Percentiles rank a stretch among this genome's conserved stretches.
Evolutionary conservation across 2,329 filamentous ascomycete genomes (phyloP).

Genomic region (Fusarium sarcochroum): DNA sequence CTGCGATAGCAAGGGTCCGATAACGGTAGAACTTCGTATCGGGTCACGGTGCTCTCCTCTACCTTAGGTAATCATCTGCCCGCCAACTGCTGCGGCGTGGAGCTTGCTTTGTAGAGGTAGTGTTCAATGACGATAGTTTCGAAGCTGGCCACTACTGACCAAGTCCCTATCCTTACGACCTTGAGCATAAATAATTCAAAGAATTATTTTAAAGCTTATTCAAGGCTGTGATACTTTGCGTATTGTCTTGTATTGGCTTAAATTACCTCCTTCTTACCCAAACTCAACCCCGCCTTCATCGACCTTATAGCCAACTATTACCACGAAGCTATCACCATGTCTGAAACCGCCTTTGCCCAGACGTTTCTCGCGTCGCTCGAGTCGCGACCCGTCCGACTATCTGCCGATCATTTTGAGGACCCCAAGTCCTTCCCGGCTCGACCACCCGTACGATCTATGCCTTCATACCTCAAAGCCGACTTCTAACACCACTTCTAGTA

Average conservation of each 20-base stretch:
- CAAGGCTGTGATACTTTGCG: too few species aligned
- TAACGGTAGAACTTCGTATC: slow-evolving; percentile 55
- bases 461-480: neutral
- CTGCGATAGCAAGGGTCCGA: slow-evolving; percentile 48
- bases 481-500: slow-evolving; percentile 63
- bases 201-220: neutral
- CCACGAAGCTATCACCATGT: slow-evolving; percentile 65
- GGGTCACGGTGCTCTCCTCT: accelerated
- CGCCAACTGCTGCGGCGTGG: slow-evolving; percentile 15
- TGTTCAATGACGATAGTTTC: slow-evolving; percentile 40
- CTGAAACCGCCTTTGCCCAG: slow-evolving; percentile 88
- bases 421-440: slow-evolving; percentile 82
- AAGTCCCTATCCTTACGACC: neutral
- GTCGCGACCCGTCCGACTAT: slow-evolving; percentile 82
- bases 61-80: slow-evolving; percentile 45
- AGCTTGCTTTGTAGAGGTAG: slow-evolving; percentile 28
- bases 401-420: slow-evolving; percentile 92
- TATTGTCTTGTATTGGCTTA: neutral
- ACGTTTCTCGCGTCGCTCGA: slow-evolving; percentile 86
- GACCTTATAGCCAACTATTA: slow-evolving; percentile 15
- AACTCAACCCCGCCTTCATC: slow-evolving; percentile 44
- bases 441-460: slow-evolving; percentile 72
- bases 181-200: neutral
- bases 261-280: neutral
- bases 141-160: slow-evolving; percentile 7